These are phyloP conservation scores for Lycium barbarum DNA, from an alignment of 257 asterid species.

Conservation along the genomic window DNA sequence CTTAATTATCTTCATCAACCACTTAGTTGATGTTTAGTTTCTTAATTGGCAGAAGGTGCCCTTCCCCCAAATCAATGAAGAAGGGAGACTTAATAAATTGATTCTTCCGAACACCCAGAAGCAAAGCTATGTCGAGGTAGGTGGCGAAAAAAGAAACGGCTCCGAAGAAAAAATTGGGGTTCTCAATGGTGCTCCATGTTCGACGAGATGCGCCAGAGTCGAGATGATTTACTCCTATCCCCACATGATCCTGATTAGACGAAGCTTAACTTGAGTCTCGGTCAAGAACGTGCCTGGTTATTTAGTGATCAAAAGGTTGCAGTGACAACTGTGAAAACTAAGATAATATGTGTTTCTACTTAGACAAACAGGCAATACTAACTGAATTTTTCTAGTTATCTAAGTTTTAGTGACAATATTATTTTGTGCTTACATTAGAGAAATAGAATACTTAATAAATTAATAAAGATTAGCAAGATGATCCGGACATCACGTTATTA, in stretches of 20 bases:
- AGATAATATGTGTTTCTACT: neutral
- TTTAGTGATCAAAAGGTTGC: neutral
- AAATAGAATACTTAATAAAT: neutral
- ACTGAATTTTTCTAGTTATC: neutral
- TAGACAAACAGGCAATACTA: neutral
- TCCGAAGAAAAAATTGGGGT: neutral
- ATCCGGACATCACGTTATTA: neutral
- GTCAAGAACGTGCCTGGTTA: neutral
- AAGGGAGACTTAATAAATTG: neutral
- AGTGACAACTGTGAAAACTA: neutral
- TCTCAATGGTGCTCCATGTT: neutral
- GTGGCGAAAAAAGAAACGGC: neutral
- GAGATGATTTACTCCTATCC: neutral
- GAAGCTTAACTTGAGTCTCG: neutral
- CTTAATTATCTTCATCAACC: neutral
- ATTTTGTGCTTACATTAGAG: neutral
- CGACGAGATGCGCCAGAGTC: fast-evolving
- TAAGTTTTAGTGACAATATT: neutral
- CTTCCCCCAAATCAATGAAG: neutral
- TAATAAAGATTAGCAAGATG: neutral
- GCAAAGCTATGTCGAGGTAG: neutral
- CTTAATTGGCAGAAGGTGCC: too few species aligned
- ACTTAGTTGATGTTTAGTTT: neutral
- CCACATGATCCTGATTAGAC: neutral
- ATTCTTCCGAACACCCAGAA: neutral